Conservation (phyloP, 2,329 filamentous ascomycete genomes). For the Ophiostoma fasciatum region DNA sequence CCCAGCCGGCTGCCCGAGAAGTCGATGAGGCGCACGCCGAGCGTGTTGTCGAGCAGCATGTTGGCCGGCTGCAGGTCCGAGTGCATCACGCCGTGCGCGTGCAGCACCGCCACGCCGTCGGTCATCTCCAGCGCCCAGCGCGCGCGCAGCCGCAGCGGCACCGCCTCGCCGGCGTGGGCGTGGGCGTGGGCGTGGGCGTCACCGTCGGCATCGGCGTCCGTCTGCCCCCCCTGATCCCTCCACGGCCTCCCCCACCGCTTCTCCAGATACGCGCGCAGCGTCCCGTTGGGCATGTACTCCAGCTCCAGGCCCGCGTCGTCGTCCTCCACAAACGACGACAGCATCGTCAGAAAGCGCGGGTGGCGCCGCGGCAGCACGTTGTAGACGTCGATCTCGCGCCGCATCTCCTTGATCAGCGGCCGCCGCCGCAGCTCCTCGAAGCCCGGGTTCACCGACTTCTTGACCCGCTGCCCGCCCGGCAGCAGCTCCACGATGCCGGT, state of each 20-base stretch:
- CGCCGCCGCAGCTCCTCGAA: no score
- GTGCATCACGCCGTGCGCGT: conserved; percentile 4
- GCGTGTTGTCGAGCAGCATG: conserved; percentile 1
- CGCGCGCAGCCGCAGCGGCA: neutral
- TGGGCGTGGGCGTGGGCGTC: neutral
- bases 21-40: conserved; percentile 3
- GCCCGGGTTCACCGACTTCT: no score
- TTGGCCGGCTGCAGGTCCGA: conserved; percentile 4
- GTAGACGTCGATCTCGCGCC: neutral
- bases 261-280: neutral
- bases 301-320: neutral
- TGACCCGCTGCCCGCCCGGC: no score
- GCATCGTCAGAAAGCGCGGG: neutral
- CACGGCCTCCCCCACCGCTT: no score
- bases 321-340: neutral
- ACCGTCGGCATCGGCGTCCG: no score
- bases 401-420: neutral
- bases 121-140: conserved; percentile 1
- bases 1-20: neutral
- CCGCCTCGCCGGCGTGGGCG: neutral
- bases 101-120: neutral
- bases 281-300: neutral
- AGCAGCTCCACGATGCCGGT: no score
- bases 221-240: no score
- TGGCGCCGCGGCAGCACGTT: neutral